Evolutionary conservation across 140 eudicot species (phyloP).

Genomic region (Anethum foeniculum): DNA sequence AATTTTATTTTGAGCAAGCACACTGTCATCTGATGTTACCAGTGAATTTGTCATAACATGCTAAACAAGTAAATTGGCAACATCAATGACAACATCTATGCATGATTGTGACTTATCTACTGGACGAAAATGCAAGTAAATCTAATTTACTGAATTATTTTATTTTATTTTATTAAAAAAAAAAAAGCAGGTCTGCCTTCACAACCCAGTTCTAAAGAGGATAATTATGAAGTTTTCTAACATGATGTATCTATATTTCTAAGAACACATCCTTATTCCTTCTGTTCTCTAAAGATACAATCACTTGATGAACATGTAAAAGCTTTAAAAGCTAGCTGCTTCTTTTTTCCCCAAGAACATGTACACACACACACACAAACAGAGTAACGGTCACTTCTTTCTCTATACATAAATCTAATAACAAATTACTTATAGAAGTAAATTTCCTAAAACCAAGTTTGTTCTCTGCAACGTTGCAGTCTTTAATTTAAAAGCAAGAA

Average conservation of each 20-base stretch:
- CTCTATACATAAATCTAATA: not conserved
- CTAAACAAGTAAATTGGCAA: not conserved
- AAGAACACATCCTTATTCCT: not conserved
- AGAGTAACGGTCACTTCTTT: not conserved
- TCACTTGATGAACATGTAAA: not conserved
- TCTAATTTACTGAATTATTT: not conserved
- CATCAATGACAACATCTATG: not conserved
- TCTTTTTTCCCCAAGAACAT: not conserved
- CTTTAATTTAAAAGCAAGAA: not conserved
- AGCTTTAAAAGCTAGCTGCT: not conserved
- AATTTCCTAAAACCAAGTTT: not conserved
- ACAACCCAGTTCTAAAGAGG: not conserved
- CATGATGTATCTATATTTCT: not conserved
- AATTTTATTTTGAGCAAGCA: not conserved
- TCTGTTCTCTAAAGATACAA: not conserved
- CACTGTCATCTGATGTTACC: not conserved
- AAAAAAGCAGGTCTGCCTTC: not conserved
- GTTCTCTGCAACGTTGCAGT: not conserved
- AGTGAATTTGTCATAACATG: not conserved
- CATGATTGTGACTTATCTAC: not conserved
- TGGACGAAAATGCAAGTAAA: not conserved
- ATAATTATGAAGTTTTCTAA: not conserved
- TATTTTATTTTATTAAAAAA: no score
- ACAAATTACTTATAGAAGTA: not conserved
- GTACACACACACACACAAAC: not conserved